Percentiles rank a stretch among this genome's conserved stretches.
Evolutionary conservation across 192 early-diverging fungal genomes (phyloP).

Genomic region (Linnemannia exigua): DNA sequence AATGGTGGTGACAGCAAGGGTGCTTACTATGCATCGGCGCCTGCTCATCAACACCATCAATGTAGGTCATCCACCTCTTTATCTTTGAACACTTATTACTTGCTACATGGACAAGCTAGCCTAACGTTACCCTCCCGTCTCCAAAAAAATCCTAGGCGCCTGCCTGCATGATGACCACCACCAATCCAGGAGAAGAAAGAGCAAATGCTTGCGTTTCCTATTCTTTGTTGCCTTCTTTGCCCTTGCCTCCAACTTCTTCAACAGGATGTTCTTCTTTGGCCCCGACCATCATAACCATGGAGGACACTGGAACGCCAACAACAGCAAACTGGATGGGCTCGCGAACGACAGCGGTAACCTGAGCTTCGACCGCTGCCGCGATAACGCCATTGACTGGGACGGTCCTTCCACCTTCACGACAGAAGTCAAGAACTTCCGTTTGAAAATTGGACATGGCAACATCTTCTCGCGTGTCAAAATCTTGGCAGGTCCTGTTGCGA

Average conservation of each 20-base stretch:
- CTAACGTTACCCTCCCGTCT: background rate
- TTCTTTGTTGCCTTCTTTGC: background rate
- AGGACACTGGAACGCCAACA: background rate
- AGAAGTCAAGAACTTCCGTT: conserved; percentile 15
- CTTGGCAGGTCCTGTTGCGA: background rate
- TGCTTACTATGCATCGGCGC: background rate
- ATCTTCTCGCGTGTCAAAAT: conserved; percentile 9
- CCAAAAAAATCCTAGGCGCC: too few species aligned
- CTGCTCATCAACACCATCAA: background rate
- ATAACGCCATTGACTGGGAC: conserved; percentile 15
- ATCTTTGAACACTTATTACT: background rate
- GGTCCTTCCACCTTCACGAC: conserved; percentile 19
- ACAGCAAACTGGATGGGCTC: background rate
- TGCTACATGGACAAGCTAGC: background rate
- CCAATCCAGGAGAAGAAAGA: background rate
- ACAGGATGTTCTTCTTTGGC: background rate
- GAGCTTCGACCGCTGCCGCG: background rate
- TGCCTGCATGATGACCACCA: background rate
- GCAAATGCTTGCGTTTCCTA: background rate
- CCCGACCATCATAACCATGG: background rate
- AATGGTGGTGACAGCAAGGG: conserved; percentile 9
- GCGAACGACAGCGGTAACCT: background rate
- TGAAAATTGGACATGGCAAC: conserved; percentile 19
- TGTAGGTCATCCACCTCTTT: background rate
- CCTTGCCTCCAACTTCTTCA: background rate